Evolutionary conservation across 2,329 filamentous ascomycete species (phyloP), one percentile per base, ranked within the genome.

Genomic region (Leptodontidium sp.): DNA sequence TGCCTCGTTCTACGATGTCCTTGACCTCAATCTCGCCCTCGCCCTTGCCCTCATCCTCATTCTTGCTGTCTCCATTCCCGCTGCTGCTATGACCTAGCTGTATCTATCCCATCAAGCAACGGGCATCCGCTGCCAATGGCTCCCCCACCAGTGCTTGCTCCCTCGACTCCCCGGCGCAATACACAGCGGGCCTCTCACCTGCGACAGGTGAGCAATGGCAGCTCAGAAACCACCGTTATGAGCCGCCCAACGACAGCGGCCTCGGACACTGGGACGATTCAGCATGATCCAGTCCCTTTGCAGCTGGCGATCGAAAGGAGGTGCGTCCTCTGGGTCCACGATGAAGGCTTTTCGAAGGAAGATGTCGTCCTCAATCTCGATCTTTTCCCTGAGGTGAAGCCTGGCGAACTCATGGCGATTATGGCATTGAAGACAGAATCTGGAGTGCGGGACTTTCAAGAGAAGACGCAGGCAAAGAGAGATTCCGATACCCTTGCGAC

Each of bases 341-440:
- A 94, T 78, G 93, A 97, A 73, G 88, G 87, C 52, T 91, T 94
- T 75, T 90, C 91, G 9, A 87, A 86, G 67, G 92, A 97, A 75
- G 93, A 95, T 74, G 90, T 96, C 55, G 84, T 96, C 26, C 85
- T 97, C 76, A 96, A 95, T 77, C 84, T 91, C 68, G 89, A 92
- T 66, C 85, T 90, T 17, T 88, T 95, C 68, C 87, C 88, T 64
- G 86, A 87, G 66, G 84, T 93, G 71, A 86, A 86, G 67, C 83
- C 88, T 0, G 92, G 91, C 32, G 87, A 87, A 70, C 82, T 97
- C 66, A 89, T 96, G 80, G 91, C 93, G 74, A 90, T 97, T 66
- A 84, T 90, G 26, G 85, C 89, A 6, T 77, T 90, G 61, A 88
- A 85, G 72, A 78, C 84, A 9, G 87, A 88, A 21, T 79, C 76